Evolutionary conservation across 2,329 filamentous ascomycete genomes (phyloP).

Genomic region (Colletotrichum caudatum): DNA sequence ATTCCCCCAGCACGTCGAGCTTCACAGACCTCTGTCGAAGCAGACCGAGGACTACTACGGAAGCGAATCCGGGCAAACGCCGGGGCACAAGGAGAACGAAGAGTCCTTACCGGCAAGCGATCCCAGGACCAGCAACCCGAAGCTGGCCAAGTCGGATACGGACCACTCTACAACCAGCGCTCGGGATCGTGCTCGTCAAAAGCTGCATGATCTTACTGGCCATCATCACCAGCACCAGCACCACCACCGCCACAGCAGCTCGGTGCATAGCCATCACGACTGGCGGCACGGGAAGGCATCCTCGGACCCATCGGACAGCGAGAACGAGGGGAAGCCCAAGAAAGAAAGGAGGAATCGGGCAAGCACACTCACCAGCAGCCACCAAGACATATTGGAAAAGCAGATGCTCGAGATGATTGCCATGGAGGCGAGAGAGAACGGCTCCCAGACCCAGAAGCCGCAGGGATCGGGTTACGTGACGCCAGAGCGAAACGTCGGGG

Average conservation of each 20-base stretch:
- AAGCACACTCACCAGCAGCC: constrained; percentile 62
- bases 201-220: constrained; percentile 68
- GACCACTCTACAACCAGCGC: constrained; percentile 63
- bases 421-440: constrained; percentile 61
- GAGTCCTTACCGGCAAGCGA: constrained; percentile 18
- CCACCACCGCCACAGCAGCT: constrained; percentile 57
- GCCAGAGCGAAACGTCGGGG: constrained; percentile 37
- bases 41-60: constrained; percentile 44
- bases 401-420: constrained; percentile 73
- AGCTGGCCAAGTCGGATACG: constrained; percentile 51
- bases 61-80: constrained; percentile 26
- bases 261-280: constrained; percentile 63
- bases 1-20: constrained; percentile 62
- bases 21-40: constrained; percentile 47
- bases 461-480: constrained; percentile 30
- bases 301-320: constrained; percentile 70
- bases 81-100: constrained; percentile 21
- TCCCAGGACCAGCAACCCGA: constrained; percentile 43
- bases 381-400: constrained; percentile 68
- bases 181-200: constrained; percentile 70
- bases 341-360: constrained; percentile 55
- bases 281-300: constrained; percentile 67
- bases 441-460: constrained; percentile 45
- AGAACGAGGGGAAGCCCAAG: constrained; percentile 55
- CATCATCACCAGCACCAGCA: constrained; percentile 56